Percentiles rank a stretch among this genome's conserved stretches.
Evolutionary conservation across 139 green algal genomes (phyloP).

Genomic region (Coelastrella sp.): DNA sequence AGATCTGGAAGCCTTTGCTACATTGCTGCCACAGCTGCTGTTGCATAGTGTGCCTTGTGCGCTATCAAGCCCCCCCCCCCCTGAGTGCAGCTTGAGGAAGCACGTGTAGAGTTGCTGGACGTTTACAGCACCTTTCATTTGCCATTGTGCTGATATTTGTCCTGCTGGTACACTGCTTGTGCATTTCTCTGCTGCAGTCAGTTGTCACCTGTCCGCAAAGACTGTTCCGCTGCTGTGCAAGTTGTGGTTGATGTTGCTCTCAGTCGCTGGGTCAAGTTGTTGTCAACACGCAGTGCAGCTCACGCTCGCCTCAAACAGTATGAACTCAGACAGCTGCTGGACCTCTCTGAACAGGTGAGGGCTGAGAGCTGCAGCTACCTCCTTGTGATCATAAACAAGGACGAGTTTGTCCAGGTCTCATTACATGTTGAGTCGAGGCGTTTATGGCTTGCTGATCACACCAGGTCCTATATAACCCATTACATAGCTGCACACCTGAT

Average conservation of each 20-base stretch:
- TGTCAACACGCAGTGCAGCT: slow-evolving; percentile 57
- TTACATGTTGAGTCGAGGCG: too few relatives aligned
- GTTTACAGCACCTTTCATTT: too few relatives aligned
- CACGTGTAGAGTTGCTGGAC: too few relatives aligned
- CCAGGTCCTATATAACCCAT: background rate
- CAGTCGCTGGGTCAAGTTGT: slow-evolving; percentile 79
- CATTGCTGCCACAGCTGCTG: too few relatives aligned
- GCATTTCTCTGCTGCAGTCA: slow-evolving; percentile 8
- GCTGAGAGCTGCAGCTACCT: background rate
- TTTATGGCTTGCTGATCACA: background rate
- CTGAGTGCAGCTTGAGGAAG: too few relatives aligned
- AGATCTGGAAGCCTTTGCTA: too few relatives aligned
- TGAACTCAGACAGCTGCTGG: slow-evolving; percentile 77
- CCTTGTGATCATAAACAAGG: too few relatives aligned
- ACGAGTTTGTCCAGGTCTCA: too few relatives aligned
- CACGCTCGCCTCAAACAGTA: slow-evolving; percentile 67
- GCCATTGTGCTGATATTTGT: background rate
- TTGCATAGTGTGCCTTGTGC: too few relatives aligned
- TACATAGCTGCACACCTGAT: background rate
- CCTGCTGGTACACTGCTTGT: background rate
- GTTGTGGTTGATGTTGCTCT: slow-evolving; percentile 74
- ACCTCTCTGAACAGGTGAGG: slow-evolving; percentile 52
- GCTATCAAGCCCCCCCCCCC: too few relatives aligned
- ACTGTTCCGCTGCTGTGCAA: slow-evolving; percentile 53
- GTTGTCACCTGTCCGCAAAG: slow-evolving; percentile 37